Evolutionary conservation across 495 filamentous ascomycete species (phyloP), one percentile per base, ranked within the genome.

Genomic region (Podospora conica): DNA sequence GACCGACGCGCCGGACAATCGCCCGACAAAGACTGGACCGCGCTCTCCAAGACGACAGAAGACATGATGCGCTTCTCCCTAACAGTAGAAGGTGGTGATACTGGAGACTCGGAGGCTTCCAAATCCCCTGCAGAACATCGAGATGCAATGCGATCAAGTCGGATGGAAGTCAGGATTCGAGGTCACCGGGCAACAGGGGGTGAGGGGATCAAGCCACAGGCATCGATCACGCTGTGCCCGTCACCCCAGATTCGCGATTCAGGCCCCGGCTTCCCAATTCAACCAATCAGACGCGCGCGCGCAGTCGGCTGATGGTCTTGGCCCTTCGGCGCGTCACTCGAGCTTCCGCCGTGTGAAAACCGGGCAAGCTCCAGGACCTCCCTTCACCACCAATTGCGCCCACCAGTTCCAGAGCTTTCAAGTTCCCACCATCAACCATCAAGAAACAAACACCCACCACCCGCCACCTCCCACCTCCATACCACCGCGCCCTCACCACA

Each of bases 251-350:
- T 55, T 53, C 23, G 53, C 40, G 40, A 20, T 33, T 54, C 59
- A 54, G 21, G 15, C 24, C 22, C 22, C 33, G 33, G 54, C 65
- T 58, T 21, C 18, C 23, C 33, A 40, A 55, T 65, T 58, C 55
- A 69, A 40, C 73, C 73, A 75, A 76, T 75, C 33, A 67, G 63
- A 73, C 72, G 70, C 74, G 74, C 28, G 74, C 28, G 22, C 53
- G n/a, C 2, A 28, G 64, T 64, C 48, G 61, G 40, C 65, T 66
- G 66, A 70, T 56, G 63, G 60, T 54, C 40, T 18, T 48, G 58
- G 54, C n/a, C n/a, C n/a, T n/a, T n/a, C n/a, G n/a, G 64, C 74
- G 72, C 74, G 72, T 73, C 72, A 70, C 40, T 48, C 40, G 40
- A 48, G 40, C 40, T 48, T 40, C 40, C 6, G 40, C 40, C n/a